Percentiles rank a stretch among this genome's conserved stretches.
Evolutionary conservation across 1,139 yeast species (phyloP).

Genomic region (Yamadazyma epiphylla): DNA sequence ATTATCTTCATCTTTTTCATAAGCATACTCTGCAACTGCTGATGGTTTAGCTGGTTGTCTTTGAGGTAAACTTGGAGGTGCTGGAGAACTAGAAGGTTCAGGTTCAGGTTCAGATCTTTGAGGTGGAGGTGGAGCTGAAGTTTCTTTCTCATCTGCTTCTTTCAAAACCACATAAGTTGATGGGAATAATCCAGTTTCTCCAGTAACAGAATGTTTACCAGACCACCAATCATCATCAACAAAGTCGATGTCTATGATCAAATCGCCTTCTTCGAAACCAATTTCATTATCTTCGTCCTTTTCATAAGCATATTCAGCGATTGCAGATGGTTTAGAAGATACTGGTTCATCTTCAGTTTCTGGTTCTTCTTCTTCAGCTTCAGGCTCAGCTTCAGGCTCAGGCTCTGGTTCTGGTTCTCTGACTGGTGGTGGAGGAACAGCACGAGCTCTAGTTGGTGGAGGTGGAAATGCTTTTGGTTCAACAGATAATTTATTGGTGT

Average conservation of each 20-base stretch:
- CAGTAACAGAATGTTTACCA: constrained; percentile 59
- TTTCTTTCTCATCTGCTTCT: constrained; percentile 13
- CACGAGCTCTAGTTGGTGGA: constrained; percentile 11
- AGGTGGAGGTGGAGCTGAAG: constrained; percentile 10
- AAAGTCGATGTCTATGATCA: constrained; percentile 59
- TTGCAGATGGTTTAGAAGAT: constrained; percentile 34
- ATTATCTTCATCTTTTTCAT: constrained; percentile 87
- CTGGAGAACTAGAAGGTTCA: constrained; percentile 21
- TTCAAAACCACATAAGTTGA: constrained; percentile 59
- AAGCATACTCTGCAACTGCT: constrained; percentile 81
- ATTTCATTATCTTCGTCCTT: constrained; percentile 78
- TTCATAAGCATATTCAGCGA: constrained; percentile 65
- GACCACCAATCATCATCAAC: constrained; percentile 84
- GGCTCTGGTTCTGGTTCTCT: constrained; percentile 20
- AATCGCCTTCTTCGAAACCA: constrained; percentile 61
- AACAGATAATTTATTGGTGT: constrained; percentile 1
- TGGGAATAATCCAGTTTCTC: constrained; percentile 69
- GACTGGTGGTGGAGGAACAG: constrained; percentile 16
- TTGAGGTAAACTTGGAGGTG: constrained; percentile 17
- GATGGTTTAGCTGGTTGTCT: constrained; percentile 35
- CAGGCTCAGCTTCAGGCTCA: constrained; percentile 15
- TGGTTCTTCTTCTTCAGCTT: constrained; percentile 18
- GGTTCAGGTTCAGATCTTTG: constrained; percentile 14
- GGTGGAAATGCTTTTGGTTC: constrained; percentile 14
- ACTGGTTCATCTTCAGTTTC: constrained; percentile 14